Base-by-base conservation (phyloP, 176 grass and related monocot species). In the Olyra latifolia region DNA sequence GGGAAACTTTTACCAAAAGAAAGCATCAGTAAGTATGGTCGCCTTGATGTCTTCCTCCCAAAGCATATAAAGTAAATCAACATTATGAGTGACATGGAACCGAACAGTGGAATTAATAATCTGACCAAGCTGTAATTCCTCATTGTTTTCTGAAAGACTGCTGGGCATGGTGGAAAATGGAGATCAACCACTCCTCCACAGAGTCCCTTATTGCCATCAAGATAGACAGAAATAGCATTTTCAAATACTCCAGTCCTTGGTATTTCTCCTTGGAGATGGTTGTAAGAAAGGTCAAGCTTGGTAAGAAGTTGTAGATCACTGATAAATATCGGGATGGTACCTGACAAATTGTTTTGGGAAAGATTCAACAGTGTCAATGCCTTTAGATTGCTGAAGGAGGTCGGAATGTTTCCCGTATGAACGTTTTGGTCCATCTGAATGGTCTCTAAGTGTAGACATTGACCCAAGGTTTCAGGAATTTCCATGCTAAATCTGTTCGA, bases 131-230 rank as follows among this genome's bases (percentile, higher is more conserved):
- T 6, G 20, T 73, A 47, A 48, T 82, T 16, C 35, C 32, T 35
- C 32, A 4, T n/a, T 35, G 4, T 4, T 35, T 4, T 35, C 4
- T 4, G 32, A 52, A 40, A 23, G 63, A 44, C 35, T 38, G 29
- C 25, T 3, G 57, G 6, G 68, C 83, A 90, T 16, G 62, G 25
- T 5, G 57, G 66, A 45, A 83, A 44, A 40, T 65, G 78, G 40
- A 90, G 60, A 52, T 47, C 72, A 7, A 43, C 10, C 32, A 58
- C 41, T 32, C 88, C 83, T 16, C 88, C 79, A 6, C 88, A 90
- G 1, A 90, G 48, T 55, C 62, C 17, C 17, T 0, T 1, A 10
- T 40, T 65, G 6, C 62, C 62, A 1, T 40, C 62, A n/a, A 65
- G 62, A 7, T 0, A 65, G 19, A 40, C 62, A 40, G 7, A 10